These are phyloP conservation scores for Fomitopsis betulina DNA, from an alignment of 1,284 basidiomycete species.

Conservation along the genomic window DNA sequence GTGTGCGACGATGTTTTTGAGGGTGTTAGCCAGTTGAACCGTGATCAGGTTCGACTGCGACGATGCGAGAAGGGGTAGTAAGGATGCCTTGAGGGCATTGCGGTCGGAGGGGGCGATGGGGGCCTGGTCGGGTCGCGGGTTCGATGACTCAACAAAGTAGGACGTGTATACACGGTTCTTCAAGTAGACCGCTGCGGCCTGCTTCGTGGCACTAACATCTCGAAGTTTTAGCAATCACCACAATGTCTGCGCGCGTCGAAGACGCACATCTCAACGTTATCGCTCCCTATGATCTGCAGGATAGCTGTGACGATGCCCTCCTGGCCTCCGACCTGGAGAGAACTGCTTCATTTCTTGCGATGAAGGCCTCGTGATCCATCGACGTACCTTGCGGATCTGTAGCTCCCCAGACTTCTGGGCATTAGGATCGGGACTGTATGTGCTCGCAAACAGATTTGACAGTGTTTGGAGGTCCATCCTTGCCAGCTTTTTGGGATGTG, in stretches of 20 bases:
- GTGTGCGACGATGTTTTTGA: slow-evolving; percentile 65
- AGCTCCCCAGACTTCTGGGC: slow-evolving; percentile 78
- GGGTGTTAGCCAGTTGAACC: slow-evolving; percentile 64
- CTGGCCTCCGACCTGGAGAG: slow-evolving; percentile 61
- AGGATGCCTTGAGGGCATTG: slow-evolving; percentile 57
- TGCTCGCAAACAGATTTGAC: slow-evolving; percentile 73
- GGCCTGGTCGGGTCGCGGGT: slow-evolving; percentile 49
- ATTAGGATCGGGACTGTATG: slow-evolving; percentile 81
- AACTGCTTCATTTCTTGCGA: neutral
- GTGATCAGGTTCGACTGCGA: slow-evolving; percentile 67
- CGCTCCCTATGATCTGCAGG: slow-evolving; percentile 76
- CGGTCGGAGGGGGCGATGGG: slow-evolving; percentile 66
- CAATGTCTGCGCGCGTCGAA: slow-evolving; percentile 32
- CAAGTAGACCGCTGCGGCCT: slow-evolving; percentile 78
- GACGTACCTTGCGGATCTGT: slow-evolving; percentile 72
- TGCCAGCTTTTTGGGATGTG: neutral
- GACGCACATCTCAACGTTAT: slow-evolving; percentile 73
- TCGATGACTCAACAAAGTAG: slow-evolving; percentile 47
- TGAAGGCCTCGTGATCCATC: slow-evolving; percentile 5
- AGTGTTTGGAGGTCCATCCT: slow-evolving; percentile 75
- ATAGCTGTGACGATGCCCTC: slow-evolving; percentile 78
- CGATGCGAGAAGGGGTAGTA: slow-evolving; percentile 65
- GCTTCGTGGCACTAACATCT: slow-evolving; percentile 59
- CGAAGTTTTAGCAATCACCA: slow-evolving; percentile 2
- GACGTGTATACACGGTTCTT: slow-evolving; percentile 76